Conservation (phyloP, 495 filamentous ascomycete genomes). For the Talaromyces borbonicus region DNA sequence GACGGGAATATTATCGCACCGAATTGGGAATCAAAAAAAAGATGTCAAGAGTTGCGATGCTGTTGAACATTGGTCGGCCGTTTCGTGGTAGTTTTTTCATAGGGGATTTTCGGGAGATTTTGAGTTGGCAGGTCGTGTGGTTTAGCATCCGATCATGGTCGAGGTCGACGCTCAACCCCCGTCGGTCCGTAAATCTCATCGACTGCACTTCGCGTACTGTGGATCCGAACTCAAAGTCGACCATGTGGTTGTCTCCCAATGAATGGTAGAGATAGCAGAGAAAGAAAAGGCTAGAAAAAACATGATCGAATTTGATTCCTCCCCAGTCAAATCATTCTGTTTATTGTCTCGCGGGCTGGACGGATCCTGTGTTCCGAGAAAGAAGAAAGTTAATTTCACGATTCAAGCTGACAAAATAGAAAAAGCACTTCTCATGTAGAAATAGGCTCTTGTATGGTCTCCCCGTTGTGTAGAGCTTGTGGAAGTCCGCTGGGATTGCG, state of each 20-base stretch:
- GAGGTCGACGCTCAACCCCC: background rate
- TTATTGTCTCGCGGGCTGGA: constrained; percentile 38
- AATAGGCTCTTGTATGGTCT: constrained; percentile 8
- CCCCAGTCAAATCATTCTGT: constrained; percentile 10
- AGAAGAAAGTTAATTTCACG: constrained; percentile 1
- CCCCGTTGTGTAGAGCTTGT: background rate
- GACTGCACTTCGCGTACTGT: constrained; percentile 1
- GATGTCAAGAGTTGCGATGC: background rate
- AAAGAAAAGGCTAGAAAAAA: too few relatives aligned
- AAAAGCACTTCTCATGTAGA: constrained; percentile 6
- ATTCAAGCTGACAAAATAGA: constrained; percentile 4
- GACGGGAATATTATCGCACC: background rate
- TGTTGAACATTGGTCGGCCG: constrained; percentile 2
- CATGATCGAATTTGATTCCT: constrained; percentile 1
- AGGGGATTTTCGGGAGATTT: too few relatives aligned
- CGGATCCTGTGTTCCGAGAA: constrained; percentile 22
- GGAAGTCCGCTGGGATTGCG: constrained; percentile 9
- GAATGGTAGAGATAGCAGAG: too few relatives aligned
- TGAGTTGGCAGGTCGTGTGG: background rate
- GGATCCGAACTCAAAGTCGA: background rate
- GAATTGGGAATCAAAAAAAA: background rate
- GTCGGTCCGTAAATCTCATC: background rate
- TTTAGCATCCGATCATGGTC: background rate
- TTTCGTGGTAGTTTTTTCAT: too few relatives aligned
- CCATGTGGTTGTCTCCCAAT: background rate